Base-by-base conservation (phyloP, 78 protist genomes). In the Monosiga brevicollis region DNA sequence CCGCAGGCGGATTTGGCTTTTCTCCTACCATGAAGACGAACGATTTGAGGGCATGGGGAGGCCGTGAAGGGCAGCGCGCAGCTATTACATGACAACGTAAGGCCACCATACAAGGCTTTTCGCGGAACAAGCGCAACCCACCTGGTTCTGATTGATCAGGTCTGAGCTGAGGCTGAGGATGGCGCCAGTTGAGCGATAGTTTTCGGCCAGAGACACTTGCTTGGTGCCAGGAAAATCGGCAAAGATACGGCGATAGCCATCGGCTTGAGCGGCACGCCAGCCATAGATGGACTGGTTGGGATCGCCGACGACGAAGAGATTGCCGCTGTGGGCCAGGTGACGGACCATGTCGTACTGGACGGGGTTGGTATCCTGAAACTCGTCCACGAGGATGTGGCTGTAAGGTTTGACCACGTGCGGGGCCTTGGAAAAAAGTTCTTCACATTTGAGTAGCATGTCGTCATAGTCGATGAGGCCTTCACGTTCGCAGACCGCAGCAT, bases 201-300 rank as follows among this genome's bases (percentile, higher is more conserved):
- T 73, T 20, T 2, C 11, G 36, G 25, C 42, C 10, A 73, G 40
- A 3, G 9, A 20, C 35, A 73, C 77, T 2, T 2, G 9, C 32
- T 25, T 20, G 15, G 29, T 20, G 29, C 62, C 62, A 49, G 62
- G 29, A 49, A 49, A 49, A 15, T 49, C 62, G 29, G 29, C 29
- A 6, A 20, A 20, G 62, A 49, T 20, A 6, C 15, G 6, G 62
- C 62, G 62, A 15, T 49, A 49, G 29, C 62, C 62, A 15, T 49
- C 62, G 29, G 62, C 62, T 15, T 49, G 62, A 6, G 62, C 62
- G 29, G 6, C 29, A 6, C 62, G 62, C 62, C 62, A 49, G 62
- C 62, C 15, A 11, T 77, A 77, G 54, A 77, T 77, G 35, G 71
- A 23, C 70, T 77, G 81, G 70, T 77, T 42, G 35, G 81, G 81